Evolutionary conservation across 306 rosid species (phyloP).

Genomic region (Cicer pinnatifidum): DNA sequence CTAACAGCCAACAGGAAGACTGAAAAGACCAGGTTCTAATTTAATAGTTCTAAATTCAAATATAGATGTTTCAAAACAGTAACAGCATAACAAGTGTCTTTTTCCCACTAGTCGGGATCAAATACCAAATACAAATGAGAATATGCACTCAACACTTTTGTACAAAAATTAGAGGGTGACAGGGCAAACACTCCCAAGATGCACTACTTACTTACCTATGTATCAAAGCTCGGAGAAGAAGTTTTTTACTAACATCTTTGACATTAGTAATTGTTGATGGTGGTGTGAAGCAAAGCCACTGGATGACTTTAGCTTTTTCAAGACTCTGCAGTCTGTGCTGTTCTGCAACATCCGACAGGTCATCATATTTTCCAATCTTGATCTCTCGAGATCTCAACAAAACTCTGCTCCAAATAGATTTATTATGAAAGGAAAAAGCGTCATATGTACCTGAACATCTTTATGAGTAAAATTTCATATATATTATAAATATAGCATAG

Average conservation of each 20-base stretch:
- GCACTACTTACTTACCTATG: constrained; percentile 68
- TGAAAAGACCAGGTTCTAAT: constrained; percentile 35
- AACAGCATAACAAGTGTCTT: background rate
- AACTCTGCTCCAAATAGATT: constrained; percentile 65
- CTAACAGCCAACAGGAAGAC: constrained; percentile 36
- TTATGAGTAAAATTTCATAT: constrained; percentile 6
- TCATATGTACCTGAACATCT: constrained; percentile 36
- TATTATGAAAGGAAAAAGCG: constrained; percentile 29
- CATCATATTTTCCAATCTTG: constrained; percentile 67
- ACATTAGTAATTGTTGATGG: constrained; percentile 85
- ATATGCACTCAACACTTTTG: constrained; percentile 23
- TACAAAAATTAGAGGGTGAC: constrained; percentile 20
- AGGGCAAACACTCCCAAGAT: constrained; percentile 31
- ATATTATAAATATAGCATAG: constrained; percentile 21
- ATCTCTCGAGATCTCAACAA: constrained; percentile 88
- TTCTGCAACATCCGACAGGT: constrained; percentile 77
- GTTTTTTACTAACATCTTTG: constrained; percentile 69
- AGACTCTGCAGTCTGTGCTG: constrained; percentile 93
- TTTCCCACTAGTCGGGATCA: constrained; percentile 18
- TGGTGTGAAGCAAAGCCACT: constrained; percentile 99
- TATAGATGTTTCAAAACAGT: constrained; percentile 14
- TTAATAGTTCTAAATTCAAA: constrained; percentile 33
- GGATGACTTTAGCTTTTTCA: constrained; percentile 89
- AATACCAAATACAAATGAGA: constrained; percentile 38
- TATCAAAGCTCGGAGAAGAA: constrained; percentile 74